Evolutionary conservation across 345 rosid genomes (phyloP), one percentile per base, ranked within the genome.

Genomic region (Carallia brachiata): DNA sequence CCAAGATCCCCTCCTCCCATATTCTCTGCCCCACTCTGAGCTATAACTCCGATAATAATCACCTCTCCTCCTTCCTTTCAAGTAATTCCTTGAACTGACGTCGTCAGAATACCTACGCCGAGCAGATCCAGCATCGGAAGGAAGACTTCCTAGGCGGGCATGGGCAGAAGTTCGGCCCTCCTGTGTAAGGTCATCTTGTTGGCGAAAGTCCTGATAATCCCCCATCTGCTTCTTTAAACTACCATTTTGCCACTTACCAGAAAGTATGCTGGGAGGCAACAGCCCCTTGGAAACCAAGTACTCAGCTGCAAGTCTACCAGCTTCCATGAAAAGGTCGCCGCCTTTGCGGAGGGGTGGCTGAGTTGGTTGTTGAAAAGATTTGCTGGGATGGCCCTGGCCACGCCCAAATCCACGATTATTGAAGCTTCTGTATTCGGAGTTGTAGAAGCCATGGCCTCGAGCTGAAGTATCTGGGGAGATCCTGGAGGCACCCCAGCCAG

Each of bases 291-390:
- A 90, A 62, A 89, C 97, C 77, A 95, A 85, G 74, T 92, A 92
- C 81, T 95, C 98, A 1, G 92, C 88, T 1, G 98, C 99, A 71
- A 95, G 90, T 71, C 90, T 88, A 50, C 99, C 99, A 4, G 97
- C 98, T 80, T 92, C 94, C 90, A 92, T 83, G 78, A 92, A 81
- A 60, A 92, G 67, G 47, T 84, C 90, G 3, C 84, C 90, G 3
- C 84, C 82, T 77, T 79, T 87, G 36, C 86, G 88, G n/a, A 90
- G 86, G 6, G 79, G 78, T 0, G 84, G 77, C 36, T 84, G 82
- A 61, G 88, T 82, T 59, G 86, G 62, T 31, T 62, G 88, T 53
- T 82, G 90, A 76, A 78, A 86, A 4, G 89, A 71, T 62, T 83
- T 93, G 10, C 83, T 91, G 6, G 84, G 73, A 39, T 84, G 93